Conservation (phyloP, 345 rosid species). For the Eucalyptus guilfoylei region DNA sequence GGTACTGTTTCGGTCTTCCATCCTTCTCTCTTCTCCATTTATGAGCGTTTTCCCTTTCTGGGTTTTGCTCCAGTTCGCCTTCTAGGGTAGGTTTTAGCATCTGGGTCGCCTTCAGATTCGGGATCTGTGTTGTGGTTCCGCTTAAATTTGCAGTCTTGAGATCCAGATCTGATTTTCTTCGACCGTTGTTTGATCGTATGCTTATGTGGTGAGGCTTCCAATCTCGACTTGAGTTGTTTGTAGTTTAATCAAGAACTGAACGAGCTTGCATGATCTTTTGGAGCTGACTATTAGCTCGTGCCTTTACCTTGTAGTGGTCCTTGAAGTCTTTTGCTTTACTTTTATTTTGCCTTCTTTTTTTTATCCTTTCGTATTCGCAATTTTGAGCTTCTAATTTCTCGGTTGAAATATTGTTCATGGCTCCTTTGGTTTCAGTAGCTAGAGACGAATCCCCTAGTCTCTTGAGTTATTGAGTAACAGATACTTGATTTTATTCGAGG, state of each 20-base stretch:
- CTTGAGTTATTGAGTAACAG: background rate
- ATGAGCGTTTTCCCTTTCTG: background rate
- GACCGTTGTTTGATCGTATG: background rate
- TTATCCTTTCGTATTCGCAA: background rate
- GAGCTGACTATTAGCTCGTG: conserved; percentile 1
- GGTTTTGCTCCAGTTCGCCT: background rate
- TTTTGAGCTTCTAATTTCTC: background rate
- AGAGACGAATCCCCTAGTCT: background rate
- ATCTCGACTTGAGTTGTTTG: background rate
- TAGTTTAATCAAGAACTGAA: background rate
- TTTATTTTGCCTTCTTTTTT: background rate
- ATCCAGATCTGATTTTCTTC: conserved; percentile 34
- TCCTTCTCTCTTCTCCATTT: background rate
- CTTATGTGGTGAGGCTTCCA: background rate
- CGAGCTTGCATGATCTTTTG: background rate
- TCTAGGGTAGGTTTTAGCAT: conserved; percentile 5
- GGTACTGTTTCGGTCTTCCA: conserved; percentile 5
- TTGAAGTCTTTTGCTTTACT: background rate
- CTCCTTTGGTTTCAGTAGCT: background rate
- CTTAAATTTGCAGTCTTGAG: background rate
- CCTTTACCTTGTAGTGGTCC: conserved; percentile 9
- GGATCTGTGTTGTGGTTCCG: conserved; percentile 27
- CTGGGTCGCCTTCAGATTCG: conserved; percentile 11
- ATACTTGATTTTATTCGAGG: background rate
- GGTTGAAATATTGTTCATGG: background rate